Evolutionary conservation across 306 rosid species (phyloP).

Genomic region (Gastrolobium villosum): DNA sequence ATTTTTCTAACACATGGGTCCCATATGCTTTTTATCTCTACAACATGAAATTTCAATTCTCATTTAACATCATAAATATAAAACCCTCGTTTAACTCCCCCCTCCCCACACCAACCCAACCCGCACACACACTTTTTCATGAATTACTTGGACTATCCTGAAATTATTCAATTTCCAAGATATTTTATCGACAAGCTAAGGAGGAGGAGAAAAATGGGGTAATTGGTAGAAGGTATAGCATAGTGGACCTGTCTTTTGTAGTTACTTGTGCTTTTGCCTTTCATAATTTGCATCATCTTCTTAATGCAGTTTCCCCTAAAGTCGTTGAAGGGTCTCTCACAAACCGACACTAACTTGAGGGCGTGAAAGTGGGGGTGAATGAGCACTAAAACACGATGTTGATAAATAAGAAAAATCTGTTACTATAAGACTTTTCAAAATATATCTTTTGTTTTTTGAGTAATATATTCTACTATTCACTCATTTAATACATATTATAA

Average conservation of each 20-base stretch:
- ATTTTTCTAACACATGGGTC: too few relatives aligned
- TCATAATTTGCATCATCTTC: conserved; percentile 39
- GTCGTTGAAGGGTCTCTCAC: not conserved
- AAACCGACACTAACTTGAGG: conserved; percentile 10
- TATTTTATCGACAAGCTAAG: conserved; percentile 17
- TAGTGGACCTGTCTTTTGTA: conserved; percentile 35
- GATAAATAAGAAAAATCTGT: not conserved
- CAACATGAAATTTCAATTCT: too few relatives aligned
- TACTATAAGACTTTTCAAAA: not conserved
- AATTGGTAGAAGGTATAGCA: not conserved
- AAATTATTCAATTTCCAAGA: conserved; percentile 12
- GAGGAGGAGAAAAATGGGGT: not conserved
- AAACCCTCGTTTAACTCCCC: too few relatives aligned
- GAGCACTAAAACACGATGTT: not conserved
- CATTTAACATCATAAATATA: too few relatives aligned
- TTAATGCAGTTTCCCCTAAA: conserved; percentile 27
- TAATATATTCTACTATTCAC: not conserved
- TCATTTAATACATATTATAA: not conserved
- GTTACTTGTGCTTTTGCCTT: conserved; percentile 40
- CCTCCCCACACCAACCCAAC: too few relatives aligned
- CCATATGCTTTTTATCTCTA: too few relatives aligned
- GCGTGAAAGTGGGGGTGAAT: conserved; percentile 28
- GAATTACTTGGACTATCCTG: not conserved
- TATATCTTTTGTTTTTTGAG: not conserved
- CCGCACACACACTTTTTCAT: not conserved